A percentile compares a stretch with the other conserved stretches of the same genome.
These are phyloP conservation scores for Penicillium frequentans DNA, from an alignment of 2,329 filamentous ascomycete genomes.

Conservation along the genomic window DNA sequence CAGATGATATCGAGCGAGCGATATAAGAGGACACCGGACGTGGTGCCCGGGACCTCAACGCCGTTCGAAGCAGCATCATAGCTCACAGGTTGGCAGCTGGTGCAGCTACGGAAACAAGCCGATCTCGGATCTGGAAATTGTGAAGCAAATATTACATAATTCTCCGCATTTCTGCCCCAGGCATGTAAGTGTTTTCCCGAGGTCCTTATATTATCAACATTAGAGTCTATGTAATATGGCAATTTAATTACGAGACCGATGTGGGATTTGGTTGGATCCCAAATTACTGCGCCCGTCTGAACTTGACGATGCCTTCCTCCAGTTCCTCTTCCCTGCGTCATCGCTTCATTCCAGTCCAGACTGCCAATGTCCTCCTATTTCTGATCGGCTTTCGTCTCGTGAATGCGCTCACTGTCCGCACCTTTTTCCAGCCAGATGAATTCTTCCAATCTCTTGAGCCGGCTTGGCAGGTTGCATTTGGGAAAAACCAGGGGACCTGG, in stretches of 20 bases:
- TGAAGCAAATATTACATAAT: neutral
- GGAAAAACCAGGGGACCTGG: constrained; percentile 75
- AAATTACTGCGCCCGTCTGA: neutral
- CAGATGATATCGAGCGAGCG: constrained; percentile 10
- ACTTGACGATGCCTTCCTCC: constrained; percentile 6
- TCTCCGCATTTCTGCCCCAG: neutral
- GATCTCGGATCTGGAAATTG: neutral
- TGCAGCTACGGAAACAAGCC: neutral
- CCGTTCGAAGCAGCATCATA: constrained; percentile 18
- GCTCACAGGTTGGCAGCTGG: neutral
- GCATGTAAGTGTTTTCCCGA: neutral
- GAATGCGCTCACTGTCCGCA: constrained; percentile 75
- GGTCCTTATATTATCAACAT: neutral
- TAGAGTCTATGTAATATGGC: neutral
- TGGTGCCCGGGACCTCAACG: constrained; percentile 8
- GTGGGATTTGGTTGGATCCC: neutral
- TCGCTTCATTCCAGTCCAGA: constrained; percentile 7
- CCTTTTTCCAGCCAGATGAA: constrained; percentile 98
- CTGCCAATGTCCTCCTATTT: constrained; percentile 35
- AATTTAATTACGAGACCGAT: neutral
- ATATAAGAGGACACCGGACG: neutral
- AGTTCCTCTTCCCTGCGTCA: constrained; percentile 11
- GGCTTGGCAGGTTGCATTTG: constrained; percentile 87
- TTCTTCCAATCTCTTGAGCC: constrained; percentile 96
- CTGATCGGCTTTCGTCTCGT: constrained; percentile 70